Evolutionary conservation across 805 yeast genomes (phyloP).

Genomic region (Wickerhamiella siamensis): DNA sequence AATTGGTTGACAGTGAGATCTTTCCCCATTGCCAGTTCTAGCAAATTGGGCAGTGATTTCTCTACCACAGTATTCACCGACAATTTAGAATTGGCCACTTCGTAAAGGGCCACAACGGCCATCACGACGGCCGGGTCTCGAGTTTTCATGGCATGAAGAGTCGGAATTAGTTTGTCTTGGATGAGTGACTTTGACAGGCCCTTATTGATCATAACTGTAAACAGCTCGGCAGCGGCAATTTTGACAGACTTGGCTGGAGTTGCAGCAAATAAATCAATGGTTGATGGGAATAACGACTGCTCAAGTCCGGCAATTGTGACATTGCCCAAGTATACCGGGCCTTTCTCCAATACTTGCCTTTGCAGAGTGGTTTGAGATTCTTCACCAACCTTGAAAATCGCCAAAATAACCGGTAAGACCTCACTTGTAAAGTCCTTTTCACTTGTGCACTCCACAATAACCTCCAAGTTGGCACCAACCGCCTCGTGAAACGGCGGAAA

Average conservation of each 20-base stretch:
- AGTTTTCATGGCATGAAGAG: conserved; percentile 61
- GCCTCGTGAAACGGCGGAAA: conserved; percentile 31
- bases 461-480: conserved; percentile 34
- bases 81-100: conserved; percentile 24
- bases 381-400: conserved; percentile 21
- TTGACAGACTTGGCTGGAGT: conserved; percentile 77
- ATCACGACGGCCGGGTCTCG: conserved; percentile 52
- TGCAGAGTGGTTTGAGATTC: conserved; percentile 31
- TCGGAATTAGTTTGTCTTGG: conserved; percentile 67
- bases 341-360: conserved; percentile 35
- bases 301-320: conserved; percentile 61
- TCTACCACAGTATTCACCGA: conserved; percentile 39
- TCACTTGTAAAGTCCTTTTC: conserved; percentile 37
- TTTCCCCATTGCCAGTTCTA: conserved; percentile 35
- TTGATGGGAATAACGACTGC: conserved; percentile 56
- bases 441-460: conserved; percentile 35
- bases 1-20: conserved; percentile 32
- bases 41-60: conserved; percentile 39
- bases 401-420: conserved; percentile 32
- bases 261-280: conserved; percentile 60
- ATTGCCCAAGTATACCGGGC: conserved; percentile 30
- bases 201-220: conserved; percentile 9
- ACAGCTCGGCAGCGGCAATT: conserved; percentile 24
- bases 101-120: conserved; percentile 34
- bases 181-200: conserved; percentile 54